These are phyloP conservation scores for Dillenia suffruticosa DNA, from an alignment of 164 flowering plant species.

Conservation along the genomic window DNA sequence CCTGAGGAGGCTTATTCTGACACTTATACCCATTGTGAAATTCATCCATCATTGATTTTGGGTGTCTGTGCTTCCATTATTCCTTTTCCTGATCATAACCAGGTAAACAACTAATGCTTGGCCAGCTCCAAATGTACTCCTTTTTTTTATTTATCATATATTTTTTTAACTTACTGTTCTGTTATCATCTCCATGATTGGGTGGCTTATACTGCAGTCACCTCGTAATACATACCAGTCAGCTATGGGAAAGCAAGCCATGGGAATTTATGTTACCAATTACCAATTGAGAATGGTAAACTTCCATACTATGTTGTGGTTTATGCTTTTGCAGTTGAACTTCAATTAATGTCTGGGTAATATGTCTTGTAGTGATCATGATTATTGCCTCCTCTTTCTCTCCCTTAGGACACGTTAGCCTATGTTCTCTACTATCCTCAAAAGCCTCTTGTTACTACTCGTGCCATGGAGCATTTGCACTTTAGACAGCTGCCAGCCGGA, in stretches of 20 bases:
- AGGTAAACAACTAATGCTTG: constrained; percentile 35
- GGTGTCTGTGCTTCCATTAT: constrained; percentile 99
- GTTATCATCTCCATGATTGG: neutral
- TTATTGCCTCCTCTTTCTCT: neutral
- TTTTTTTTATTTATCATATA: neutral
- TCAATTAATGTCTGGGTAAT: neutral
- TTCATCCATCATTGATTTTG: constrained; percentile 92
- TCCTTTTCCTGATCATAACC: constrained; percentile 98
- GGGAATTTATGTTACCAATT: constrained; percentile 99
- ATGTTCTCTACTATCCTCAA: constrained; percentile 94
- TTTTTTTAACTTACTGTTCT: neutral
- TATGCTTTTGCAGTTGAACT: neutral
- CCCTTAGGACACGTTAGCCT: constrained; percentile 91
- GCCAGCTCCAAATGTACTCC: neutral
- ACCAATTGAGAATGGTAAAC: constrained; percentile 89
- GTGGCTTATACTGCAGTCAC: constrained; percentile 52
- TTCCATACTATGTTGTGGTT: neutral
- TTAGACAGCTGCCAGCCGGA: constrained; percentile 98
- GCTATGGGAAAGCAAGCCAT: constrained; percentile 99
- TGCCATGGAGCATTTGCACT: constrained; percentile 98
- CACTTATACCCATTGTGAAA: constrained; percentile 96
- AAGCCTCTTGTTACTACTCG: constrained; percentile 98
- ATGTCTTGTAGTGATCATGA: neutral
- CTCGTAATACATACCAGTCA: constrained; percentile 98
- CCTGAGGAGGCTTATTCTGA: constrained; percentile 87